Evolutionary conservation across 2,329 filamentous ascomycete genomes (phyloP).

Genomic region (Leptographium galeiforme): DNA sequence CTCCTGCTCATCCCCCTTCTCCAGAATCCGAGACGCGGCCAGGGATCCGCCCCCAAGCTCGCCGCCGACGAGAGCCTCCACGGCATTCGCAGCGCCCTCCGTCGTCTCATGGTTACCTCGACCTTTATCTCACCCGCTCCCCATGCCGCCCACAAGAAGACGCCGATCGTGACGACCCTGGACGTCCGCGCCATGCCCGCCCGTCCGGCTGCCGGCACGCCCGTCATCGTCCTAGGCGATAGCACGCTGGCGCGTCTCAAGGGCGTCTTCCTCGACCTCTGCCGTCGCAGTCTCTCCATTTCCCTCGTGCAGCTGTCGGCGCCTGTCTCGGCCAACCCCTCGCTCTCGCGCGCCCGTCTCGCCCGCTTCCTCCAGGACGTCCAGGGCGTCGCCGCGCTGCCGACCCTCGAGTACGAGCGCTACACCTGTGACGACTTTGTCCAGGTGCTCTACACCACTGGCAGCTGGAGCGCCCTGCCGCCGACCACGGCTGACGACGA

Average conservation of each 20-base stretch:
- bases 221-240: slow-evolving; percentile 30
- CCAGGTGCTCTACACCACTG: slow-evolving; percentile 30
- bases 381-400: slow-evolving; percentile 29
- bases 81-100: slow-evolving; percentile 5
- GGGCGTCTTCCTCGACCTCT: slow-evolving; percentile 31
- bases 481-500: slow-evolving; percentile 14
- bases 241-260: slow-evolving; percentile 34
- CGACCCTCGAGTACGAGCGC: slow-evolving; percentile 22
- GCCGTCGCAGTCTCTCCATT: slow-evolving; percentile 19
- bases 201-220: slow-evolving; percentile 7
- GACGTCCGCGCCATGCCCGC: slow-evolving; percentile 5
- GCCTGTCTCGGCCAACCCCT: neutral
- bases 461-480: slow-evolving; percentile 28
- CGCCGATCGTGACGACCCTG: slow-evolving; percentile 8
- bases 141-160: slow-evolving; percentile 5
- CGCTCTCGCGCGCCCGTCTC: slow-evolving; percentile 26
- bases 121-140: slow-evolving; percentile 18
- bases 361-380: slow-evolving; percentile 32
- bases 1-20: neutral
- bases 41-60: neutral
- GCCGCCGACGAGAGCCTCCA: neutral
- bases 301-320: neutral
- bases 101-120: slow-evolving; percentile 13
- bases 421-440: slow-evolving; percentile 38
- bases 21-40: slow-evolving; percentile 1